Evolutionary conservation across 2,329 filamentous ascomycete genomes (phyloP).

Genomic region (Aspergillus eucalypticola): DNA sequence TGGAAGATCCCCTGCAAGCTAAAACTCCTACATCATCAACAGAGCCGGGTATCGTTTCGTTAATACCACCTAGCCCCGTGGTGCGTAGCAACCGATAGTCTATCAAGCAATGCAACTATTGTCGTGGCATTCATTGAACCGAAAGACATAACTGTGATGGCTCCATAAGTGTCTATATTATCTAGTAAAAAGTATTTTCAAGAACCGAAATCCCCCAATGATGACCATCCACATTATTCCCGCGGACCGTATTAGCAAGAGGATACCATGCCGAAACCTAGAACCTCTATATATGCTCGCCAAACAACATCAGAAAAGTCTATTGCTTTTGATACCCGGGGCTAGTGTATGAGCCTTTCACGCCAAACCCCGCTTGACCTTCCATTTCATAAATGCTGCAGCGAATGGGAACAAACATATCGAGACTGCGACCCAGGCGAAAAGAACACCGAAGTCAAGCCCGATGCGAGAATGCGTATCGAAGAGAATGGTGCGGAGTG

Average conservation of each 20-base stretch:
- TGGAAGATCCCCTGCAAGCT: no score
- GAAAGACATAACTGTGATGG: no score
- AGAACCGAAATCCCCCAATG: not conserved
- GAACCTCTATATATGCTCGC: no score
- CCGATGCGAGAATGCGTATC: conserved; percentile 60
- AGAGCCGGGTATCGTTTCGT: no score
- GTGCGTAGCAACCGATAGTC: no score
- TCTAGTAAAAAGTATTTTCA: no score
- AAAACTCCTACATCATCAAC: no score
- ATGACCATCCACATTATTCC: not conserved
- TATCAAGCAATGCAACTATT: no score
- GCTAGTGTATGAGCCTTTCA: not conserved
- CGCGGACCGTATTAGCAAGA: no score
- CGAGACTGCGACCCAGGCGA: conserved; percentile 52
- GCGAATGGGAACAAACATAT: conserved; percentile 32
- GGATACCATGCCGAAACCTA: not conserved
- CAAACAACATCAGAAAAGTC: not conserved
- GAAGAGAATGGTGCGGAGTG: conserved; percentile 61
- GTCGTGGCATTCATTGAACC: no score
- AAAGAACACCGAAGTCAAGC: conserved; percentile 61
- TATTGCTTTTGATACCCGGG: not conserved
- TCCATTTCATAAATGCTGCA: conserved; percentile 35
- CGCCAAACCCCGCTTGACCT: conserved; percentile 27
- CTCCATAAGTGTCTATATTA: no score
- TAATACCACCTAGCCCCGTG: no score